Percentiles rank a stretch among this genome's conserved stretches.
Conservation (phyloP, 768 basidiomycete species). For the Xerocomellus amylosporus region DNA sequence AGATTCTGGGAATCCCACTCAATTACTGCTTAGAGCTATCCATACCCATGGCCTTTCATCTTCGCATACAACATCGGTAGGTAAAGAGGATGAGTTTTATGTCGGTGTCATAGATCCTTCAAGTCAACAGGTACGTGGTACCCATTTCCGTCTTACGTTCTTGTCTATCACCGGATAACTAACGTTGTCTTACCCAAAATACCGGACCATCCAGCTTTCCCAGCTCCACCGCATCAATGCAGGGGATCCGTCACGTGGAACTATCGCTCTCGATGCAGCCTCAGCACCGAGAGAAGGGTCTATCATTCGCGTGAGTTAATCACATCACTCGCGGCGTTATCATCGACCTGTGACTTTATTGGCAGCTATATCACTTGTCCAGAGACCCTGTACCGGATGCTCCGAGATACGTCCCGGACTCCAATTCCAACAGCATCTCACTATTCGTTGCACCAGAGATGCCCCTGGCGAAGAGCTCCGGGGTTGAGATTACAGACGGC, state of each 20-base stretch:
- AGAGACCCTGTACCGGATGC: slow-evolving; percentile 12
- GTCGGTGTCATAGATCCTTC: slow-evolving; percentile 40
- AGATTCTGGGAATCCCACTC: slow-evolving; percentile 56
- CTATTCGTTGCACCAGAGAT: slow-evolving; percentile 26
- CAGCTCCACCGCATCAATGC: slow-evolving; percentile 60
- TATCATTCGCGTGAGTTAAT: slow-evolving; percentile 45
- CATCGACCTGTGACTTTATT: not conserved
- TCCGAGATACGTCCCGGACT: slow-evolving; percentile 1
- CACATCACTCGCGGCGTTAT: not conserved
- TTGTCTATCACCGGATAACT: not conserved
- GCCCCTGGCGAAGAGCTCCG: not conserved
- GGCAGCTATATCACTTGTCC: slow-evolving; percentile 45
- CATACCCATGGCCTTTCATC: slow-evolving; percentile 34
- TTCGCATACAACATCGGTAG: slow-evolving; percentile 18
- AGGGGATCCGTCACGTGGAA: slow-evolving; percentile 70
- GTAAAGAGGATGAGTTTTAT: slow-evolving; percentile 60
- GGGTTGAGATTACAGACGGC: not conserved
- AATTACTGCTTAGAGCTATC: slow-evolving; percentile 55
- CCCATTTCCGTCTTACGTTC: not conserved
- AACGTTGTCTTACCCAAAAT: not conserved
- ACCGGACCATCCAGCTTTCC: slow-evolving; percentile 32
- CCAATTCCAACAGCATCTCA: slow-evolving; percentile 17
- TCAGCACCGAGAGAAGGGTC: slow-evolving; percentile 51
- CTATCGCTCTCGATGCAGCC: slow-evolving; percentile 56
- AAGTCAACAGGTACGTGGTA: slow-evolving; percentile 12